Evolutionary conservation across 768 basidiomycete species (phyloP).

Genomic region (Lactarius evosmus): DNA sequence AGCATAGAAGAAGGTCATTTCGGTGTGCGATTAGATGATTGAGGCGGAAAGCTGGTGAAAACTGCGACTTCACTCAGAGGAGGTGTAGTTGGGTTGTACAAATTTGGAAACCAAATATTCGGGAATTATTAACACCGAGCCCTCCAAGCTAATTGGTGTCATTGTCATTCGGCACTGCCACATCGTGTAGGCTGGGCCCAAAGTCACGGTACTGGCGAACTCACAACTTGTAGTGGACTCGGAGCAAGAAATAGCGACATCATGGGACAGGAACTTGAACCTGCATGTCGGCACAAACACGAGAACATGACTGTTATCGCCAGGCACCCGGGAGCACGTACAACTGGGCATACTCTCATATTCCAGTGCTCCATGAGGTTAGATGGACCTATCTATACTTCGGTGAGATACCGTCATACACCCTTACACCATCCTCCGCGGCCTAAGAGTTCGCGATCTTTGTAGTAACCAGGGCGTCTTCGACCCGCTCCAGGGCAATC

Average conservation of each 20-base stretch:
- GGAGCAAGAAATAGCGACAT: background rate
- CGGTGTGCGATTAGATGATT: background rate
- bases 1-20: background rate
- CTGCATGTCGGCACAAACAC: background rate
- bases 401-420: too few relatives aligned
- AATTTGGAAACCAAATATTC: slow-evolving; percentile 1
- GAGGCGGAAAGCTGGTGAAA: background rate
- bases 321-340: background rate
- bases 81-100: background rate
- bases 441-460: background rate
- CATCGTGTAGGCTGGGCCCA: background rate
- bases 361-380: background rate
- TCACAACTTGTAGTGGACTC: background rate
- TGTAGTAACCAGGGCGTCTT: slow-evolving; percentile 19
- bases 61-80: too few relatives aligned
- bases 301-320: background rate
- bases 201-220: background rate
- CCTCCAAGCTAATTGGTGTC: slow-evolving; percentile 2
- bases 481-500: slow-evolving; percentile 27
- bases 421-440: background rate
- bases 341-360: background rate
- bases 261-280: background rate
- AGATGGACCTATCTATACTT: background rate
- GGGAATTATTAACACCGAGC: background rate
- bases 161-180: background rate